Conservation (phyloP, 495 filamentous ascomycete genomes). For the Extremus antarcticus region DNA sequence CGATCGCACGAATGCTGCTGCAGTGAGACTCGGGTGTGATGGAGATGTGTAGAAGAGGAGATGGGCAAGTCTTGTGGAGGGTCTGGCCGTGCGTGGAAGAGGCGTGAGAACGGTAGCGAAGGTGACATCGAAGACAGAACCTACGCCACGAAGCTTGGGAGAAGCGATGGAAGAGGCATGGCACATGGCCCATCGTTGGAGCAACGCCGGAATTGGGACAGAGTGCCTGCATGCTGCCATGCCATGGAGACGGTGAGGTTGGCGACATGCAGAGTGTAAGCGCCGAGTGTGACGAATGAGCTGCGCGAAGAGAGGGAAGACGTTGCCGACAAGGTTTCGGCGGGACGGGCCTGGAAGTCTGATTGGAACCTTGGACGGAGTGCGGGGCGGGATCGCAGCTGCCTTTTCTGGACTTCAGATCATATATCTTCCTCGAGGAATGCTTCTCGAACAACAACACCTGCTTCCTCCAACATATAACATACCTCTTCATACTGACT, state of each 20-base stretch:
- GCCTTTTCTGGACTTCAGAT: background rate
- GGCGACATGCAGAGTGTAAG: background rate
- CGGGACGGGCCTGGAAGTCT: background rate
- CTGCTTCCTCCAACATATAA: background rate
- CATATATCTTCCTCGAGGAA: no score
- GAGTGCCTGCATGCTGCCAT: background rate
- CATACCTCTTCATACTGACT: background rate
- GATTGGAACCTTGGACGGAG: background rate
- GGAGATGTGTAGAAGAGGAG: background rate
- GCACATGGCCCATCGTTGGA: background rate
- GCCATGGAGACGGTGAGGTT: background rate
- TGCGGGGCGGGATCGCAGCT: no score
- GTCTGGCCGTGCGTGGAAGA: background rate
- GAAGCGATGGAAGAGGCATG: background rate
- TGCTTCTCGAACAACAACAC: background rate
- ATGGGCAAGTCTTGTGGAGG: background rate
- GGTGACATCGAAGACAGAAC: background rate
- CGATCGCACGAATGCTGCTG: no score
- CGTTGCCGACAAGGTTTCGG: no score
- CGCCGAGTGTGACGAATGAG: conserved; percentile 2
- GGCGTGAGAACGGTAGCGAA: background rate
- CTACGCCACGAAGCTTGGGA: background rate
- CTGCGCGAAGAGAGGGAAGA: background rate
- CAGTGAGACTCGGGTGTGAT: background rate
- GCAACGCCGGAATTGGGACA: background rate